A percentile compares a stretch with the other conserved stretches of the same genome.
phyloP scores from a whole-genome alignment of 495 filamentous ascomycete species.

The Haplographium delicatum region DNA sequence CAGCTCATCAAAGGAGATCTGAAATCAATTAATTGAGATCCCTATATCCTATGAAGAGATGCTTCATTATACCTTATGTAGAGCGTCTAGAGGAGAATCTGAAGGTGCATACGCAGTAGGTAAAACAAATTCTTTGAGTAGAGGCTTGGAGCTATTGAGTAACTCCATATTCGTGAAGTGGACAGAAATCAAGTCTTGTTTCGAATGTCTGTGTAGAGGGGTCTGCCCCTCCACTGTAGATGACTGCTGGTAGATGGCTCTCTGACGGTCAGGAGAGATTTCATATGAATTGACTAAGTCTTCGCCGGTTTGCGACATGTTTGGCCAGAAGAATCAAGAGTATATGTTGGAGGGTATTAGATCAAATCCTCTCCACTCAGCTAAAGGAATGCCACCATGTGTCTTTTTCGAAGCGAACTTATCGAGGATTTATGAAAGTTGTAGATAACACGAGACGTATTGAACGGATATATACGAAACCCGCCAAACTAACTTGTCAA shows the following conservation, averaged over 20 bases:
- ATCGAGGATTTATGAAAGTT: neutral
- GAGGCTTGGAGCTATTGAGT: neutral
- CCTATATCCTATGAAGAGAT: neutral
- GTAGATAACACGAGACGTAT: slow-evolving; percentile 11
- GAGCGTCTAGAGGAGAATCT: neutral
- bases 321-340: neutral
- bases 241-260: neutral
- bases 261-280: neutral
- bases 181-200: slow-evolving; percentile 2
- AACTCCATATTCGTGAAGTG: slow-evolving; percentile 2
- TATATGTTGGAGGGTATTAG: neutral
- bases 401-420: too few relatives aligned
- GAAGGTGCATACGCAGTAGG: slow-evolving; percentile 10
- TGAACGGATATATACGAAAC: slow-evolving; percentile 8
- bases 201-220: neutral
- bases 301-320: too few relatives aligned
- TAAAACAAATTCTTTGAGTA: slow-evolving; percentile 3
- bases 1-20: slow-evolving; percentile 29
- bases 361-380: too few relatives aligned
- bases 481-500: neutral
- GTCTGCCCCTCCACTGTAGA: neutral
- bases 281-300: slow-evolving; percentile 9
- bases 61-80: slow-evolving; percentile 8
- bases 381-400: too few relatives aligned
- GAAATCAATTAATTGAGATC: neutral